Evolutionary conservation across 2,329 filamentous ascomycete species (phyloP), one percentile per base, ranked within the genome.

Genomic region (Aspergillus latus): DNA sequence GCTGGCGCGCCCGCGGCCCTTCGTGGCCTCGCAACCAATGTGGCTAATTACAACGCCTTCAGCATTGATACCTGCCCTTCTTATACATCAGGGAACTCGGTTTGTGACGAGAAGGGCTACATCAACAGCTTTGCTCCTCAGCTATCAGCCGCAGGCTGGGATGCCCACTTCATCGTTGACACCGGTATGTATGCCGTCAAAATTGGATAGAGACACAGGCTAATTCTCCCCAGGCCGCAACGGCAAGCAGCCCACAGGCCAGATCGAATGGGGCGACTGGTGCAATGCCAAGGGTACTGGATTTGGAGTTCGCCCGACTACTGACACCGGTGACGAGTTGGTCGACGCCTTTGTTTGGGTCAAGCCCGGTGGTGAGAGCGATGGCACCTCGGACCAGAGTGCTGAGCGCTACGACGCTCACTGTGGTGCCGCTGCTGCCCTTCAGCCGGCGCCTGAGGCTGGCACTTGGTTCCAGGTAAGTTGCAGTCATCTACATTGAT

Each of bases 291-390:
- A 76, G 47, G 82, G 80, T 32, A 82, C 84, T 56, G 86, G 86
- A 6, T 88, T 88, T 59, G 87, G 86, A 58, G 72, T 73, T n/a
- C 80, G 84, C n/a, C 85, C 85, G 1, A 82, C 82, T 3, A 78
- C 84, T 13, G 76, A 83, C 66, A 88, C 86, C 7, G 83, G 82
- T 11, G 79, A 84, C 60, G 67, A 72, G 1, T 74, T 86, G 15
- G 76, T 82, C 34, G 87, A 89, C 68, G 84, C 86, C 40, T 86
- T 88, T 62, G 86, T 88, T 56, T 88, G 86, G 86, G 76, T 88
- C 63, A 89, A 88, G 80, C 86, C 86, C 4, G 86, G 86, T 61
- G 80, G 79, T 52, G 80, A 82, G 68, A 76, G 74, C 54, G 80
- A 82, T 56, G 79, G 79, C 54, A 81, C 79, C 37, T 80, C 76